Conservation (phyloP, 441 rosid species). For the Kokia cookei region DNA sequence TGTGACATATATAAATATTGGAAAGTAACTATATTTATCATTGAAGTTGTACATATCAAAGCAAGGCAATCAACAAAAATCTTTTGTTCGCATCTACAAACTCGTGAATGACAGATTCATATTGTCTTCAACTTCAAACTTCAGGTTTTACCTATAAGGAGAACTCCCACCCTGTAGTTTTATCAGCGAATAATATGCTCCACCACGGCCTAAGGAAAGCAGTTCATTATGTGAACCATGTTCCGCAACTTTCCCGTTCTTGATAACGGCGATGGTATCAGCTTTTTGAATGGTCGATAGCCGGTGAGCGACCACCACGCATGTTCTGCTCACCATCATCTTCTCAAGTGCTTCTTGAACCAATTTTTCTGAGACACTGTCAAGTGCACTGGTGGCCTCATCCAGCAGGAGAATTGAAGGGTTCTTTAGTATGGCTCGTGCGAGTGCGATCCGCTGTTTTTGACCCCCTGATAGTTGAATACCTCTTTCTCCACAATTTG, state of each 20-base stretch:
- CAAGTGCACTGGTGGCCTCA: constrained; percentile 74
- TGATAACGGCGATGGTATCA: constrained; percentile 43
- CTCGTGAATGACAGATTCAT: neutral
- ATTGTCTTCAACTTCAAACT: neutral
- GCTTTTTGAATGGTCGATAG: constrained; percentile 55
- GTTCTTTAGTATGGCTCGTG: constrained; percentile 51
- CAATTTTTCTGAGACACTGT: constrained; percentile 49
- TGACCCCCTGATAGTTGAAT: constrained; percentile 69
- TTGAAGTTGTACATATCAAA: neutral
- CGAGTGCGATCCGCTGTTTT: constrained; percentile 58
- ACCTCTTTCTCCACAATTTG: constrained; percentile 60
- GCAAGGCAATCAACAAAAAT: neutral
- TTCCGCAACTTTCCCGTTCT: constrained; percentile 50
- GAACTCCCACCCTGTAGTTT: constrained; percentile 34
- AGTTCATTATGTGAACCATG: constrained; percentile 55
- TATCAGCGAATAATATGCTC: constrained; percentile 41
- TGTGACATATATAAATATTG: neutral
- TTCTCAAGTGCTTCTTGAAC: constrained; percentile 62
- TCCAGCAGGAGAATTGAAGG: constrained; percentile 54
- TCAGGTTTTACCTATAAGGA: constrained; percentile 18
- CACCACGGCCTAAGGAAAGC: constrained; percentile 28
- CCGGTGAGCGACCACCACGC: constrained; percentile 49
- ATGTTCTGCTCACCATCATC: constrained; percentile 47
- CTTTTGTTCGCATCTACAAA: neutral
- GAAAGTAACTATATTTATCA: neutral